Evolutionary conservation across 768 basidiomycete species (phyloP), one percentile per base, ranked within the genome.

Genomic region (Serendipita indica): DNA sequence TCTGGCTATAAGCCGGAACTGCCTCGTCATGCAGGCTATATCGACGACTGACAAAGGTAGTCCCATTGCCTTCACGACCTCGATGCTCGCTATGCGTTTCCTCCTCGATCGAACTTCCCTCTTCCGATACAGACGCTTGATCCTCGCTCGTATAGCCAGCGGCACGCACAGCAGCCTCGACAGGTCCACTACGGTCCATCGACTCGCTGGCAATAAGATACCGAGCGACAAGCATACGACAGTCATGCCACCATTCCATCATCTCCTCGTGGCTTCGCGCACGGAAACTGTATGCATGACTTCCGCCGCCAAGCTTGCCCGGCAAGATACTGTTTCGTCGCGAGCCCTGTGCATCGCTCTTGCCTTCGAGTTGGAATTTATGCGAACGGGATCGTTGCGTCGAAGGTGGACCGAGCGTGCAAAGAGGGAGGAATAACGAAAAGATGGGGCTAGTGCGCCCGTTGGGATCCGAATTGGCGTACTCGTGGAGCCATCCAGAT

Each of bases 231-330:
- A 94, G 73, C 89, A 93, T 92, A 61, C 89, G 72, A 37, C 93
- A 76, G 67, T 98, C 96, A 67, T 98, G 98, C 96, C 96, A 99
- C 89, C 96, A 96, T 72, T 99, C 96, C 90, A 97, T 90, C 90
- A 97, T 91, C 64, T 97, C 94, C 62, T 98, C 94, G 63, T 86
- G 81, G 60, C 83, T 86, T 61, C 94, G 74, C 45, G 87, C 79
- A 33, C 91, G 79, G 77, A 99, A 98, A 52, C 83, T 87, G 82
- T 87, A 98, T 28, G 89, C 89, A 65, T 81, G 77, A 22, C 75
- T 70, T 35, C 71, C 66, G 16, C 58, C 58, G 16, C 58, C 58
- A 45, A 64, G 49, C n/a, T 61, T 57, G 12, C 13, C 49, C 20
- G 49, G 4, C 4, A 54, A n/a, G 22, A 54, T 27, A 49, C 71